These are phyloP conservation scores for Suillus ampliporus DNA, from an alignment of 768 basidiomycete genomes.

Conservation along the genomic window DNA sequence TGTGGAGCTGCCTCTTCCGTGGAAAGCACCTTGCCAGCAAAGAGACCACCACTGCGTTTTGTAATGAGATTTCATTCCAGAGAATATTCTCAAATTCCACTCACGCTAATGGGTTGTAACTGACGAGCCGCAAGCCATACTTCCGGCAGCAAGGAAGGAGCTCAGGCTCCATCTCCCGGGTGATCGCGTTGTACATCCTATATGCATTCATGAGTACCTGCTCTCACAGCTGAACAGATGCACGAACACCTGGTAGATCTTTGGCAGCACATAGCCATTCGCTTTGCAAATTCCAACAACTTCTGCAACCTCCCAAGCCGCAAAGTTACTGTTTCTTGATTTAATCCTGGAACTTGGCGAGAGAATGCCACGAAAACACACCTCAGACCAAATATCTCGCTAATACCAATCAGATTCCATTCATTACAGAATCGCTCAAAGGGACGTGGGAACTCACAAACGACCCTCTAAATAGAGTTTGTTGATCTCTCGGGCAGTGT, in stretches of 20 bases:
- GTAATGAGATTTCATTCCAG: not conserved
- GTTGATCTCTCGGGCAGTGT: constrained; percentile 58
- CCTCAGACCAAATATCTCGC: constrained; percentile 63
- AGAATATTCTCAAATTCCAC: constrained; percentile 5
- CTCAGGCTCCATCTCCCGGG: constrained; percentile 52
- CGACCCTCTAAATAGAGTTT: constrained; percentile 61
- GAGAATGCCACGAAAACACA: not conserved
- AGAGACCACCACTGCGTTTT: constrained; percentile 52
- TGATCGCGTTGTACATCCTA: constrained; percentile 56
- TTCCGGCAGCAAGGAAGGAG: constrained; percentile 63
- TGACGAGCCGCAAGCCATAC: constrained; percentile 59
- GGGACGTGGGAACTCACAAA: constrained; percentile 45
- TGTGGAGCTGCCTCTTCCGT: constrained; percentile 34
- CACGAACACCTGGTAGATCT: constrained; percentile 59
- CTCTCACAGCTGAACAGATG: not conserved
- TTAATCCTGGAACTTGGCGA: not conserved
- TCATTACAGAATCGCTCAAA: not conserved
- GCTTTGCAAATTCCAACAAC: constrained; percentile 60
- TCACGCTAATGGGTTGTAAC: constrained; percentile 61
- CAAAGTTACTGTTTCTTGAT: constrained; percentile 47
- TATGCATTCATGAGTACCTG: not conserved
- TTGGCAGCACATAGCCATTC: constrained; percentile 59
- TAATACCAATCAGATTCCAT: constrained; percentile 20
- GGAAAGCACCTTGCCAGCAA: constrained; percentile 57
- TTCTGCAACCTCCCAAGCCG: constrained; percentile 64